Evolutionary conservation across 495 filamentous ascomycete genomes (phyloP), one percentile per base, ranked within the genome.

Genomic region (Articulospora tetracladia): DNA sequence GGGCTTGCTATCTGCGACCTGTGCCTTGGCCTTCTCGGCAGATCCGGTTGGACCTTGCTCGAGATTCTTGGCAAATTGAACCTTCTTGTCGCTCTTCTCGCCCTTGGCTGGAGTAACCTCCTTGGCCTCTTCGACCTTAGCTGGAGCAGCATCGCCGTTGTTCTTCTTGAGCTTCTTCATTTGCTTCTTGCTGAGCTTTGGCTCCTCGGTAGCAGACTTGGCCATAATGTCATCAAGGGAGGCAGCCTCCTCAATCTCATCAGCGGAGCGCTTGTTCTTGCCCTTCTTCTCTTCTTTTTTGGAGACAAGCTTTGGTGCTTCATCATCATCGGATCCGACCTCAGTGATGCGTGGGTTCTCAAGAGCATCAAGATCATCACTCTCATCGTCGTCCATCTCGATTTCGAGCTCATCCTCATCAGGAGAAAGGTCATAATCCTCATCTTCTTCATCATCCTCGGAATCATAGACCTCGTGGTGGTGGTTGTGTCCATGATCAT

Each of bases 101-200:
- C 77, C 53, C 59, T 62, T 65, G 68, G 73, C 57, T 22, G 36
- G 46, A 47, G 77, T 36, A 10, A 36, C 53, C 6, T 55, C 53
- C 62, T 84, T 83, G 11, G 76, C 73, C 60, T 84, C 83, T 63
- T 84, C 79, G 28, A 70, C 59, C 72, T 87, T 83, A 48, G 77
- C 78, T 50, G 77, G 71, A 59, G 87, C 81, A 48, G 93, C 86
- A 63, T 96, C 86, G 49, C 93, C 93, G 69, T 93, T 87, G 79
- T 96, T 97, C 79, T 94, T 95, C 87, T 98, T 98, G 22, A 96
- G 81, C 83, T 97, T 99, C 86, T 99, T 98, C 68, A 87, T 85
- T 73, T 98, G 91, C 79, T 97, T 98, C 84, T 98, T 97, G 82
- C 86, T 93, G 54, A 95, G 67, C 61, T 69, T 69, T 22, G 58